Conservation (phyloP, 768 basidiomycete species). For the Gelatoporia subvermispora region DNA sequence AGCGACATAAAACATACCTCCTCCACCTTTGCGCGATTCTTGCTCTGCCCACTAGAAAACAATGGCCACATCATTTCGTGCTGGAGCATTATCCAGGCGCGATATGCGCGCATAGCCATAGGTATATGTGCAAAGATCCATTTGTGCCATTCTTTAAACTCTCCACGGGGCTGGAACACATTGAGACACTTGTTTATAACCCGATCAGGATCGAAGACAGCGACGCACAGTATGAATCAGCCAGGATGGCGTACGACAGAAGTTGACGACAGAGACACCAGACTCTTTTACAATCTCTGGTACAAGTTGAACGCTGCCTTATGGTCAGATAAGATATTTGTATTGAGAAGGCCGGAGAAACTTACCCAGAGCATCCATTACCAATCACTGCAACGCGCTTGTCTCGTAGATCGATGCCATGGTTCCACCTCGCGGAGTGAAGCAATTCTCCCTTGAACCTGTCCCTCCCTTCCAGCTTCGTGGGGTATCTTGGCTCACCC, state of each 20-base stretch:
- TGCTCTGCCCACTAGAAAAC: too few species aligned
- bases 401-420: constrained; percentile 17
- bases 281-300: constrained; percentile 19
- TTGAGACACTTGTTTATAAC: too few species aligned
- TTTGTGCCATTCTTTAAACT: not conserved
- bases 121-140: constrained; percentile 18
- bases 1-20: too few species aligned
- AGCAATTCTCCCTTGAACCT: constrained; percentile 23
- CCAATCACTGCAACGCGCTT: constrained; percentile 29
- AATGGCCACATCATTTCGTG: too few species aligned
- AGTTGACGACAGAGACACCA: constrained; percentile 22
- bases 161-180: too few species aligned
- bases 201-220: too few species aligned
- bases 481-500: constrained; percentile 19
- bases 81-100: too few species aligned
- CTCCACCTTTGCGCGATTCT: too few species aligned
- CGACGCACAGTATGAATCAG: constrained; percentile 18
- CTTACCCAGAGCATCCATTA: constrained; percentile 25
- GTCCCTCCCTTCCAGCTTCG: constrained; percentile 19
- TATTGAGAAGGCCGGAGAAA: not conserved
- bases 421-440: constrained; percentile 26
- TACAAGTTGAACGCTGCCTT: constrained; percentile 22
- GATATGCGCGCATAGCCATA: constrained; percentile 1
- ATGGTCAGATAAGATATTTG: too few species aligned
- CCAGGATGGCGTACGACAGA: constrained; percentile 25